Conservation (phyloP, 225 moss, liverwort and hornwort species). For the Marchantia polymorpha region DNA sequence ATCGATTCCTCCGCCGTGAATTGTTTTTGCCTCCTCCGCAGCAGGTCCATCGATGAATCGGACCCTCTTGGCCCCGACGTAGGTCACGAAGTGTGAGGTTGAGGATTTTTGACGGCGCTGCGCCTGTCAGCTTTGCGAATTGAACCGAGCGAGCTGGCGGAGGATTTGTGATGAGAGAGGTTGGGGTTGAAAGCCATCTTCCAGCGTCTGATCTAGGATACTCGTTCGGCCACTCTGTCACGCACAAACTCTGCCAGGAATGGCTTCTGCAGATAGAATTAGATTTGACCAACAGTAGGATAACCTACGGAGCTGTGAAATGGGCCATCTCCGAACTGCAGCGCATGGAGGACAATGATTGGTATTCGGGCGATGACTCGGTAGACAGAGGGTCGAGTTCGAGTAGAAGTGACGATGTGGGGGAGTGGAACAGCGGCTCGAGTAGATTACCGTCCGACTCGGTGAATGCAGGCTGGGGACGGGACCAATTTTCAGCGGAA, state of each 20-base stretch:
- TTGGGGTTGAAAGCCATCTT: conserved; percentile 27
- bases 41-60: too few species aligned
- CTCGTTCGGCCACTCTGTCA: background rate
- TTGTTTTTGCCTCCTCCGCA: too few species aligned
- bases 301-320: conserved; percentile 38
- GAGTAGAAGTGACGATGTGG: background rate
- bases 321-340: conserved; percentile 43
- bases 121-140: background rate
- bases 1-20: too few species aligned
- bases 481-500: background rate
- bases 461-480: background rate
- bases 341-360: conserved; percentile 25
- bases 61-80: too few species aligned
- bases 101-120: background rate
- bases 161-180: conserved; percentile 40
- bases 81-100: background rate
- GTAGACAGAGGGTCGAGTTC: background rate
- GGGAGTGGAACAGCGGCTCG: background rate
- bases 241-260: conserved; percentile 28
- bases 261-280: conserved; percentile 35
- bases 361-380: background rate
- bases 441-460: background rate
- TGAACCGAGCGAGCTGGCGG: conserved; percentile 19
- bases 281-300: conserved; percentile 25
- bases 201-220: conserved; percentile 15